These are phyloP conservation scores for Mycogone perniciosa DNA, from an alignment of 2,329 filamentous ascomycete species.

Conservation along the genomic window DNA sequence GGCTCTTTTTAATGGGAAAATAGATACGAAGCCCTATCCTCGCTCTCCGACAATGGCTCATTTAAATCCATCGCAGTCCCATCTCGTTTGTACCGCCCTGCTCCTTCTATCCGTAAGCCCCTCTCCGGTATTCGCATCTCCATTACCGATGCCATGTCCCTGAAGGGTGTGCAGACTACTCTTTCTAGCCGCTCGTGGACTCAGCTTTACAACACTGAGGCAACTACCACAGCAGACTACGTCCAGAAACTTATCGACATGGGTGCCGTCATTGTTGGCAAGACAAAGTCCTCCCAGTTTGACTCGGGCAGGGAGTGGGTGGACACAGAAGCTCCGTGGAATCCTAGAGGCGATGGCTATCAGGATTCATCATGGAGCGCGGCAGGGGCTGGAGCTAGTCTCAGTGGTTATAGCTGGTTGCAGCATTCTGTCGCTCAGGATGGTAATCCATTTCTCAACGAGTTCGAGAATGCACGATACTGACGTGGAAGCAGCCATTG, in stretches of 20 bases:
- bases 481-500: slow-evolving; percentile 14
- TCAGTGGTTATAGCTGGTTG: slow-evolving; percentile 38
- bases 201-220: slow-evolving; percentile 40
- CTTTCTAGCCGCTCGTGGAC: slow-evolving; percentile 55
- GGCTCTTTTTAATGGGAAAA: background rate
- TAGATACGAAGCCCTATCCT: slow-evolving; percentile 27
- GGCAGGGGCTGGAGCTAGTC: slow-evolving; percentile 32
- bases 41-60: slow-evolving; percentile 20
- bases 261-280: slow-evolving; percentile 51
- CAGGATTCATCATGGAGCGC: slow-evolving; percentile 29
- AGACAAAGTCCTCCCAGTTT: slow-evolving; percentile 46
- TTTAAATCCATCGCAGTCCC: slow-evolving; percentile 32
- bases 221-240: slow-evolving; percentile 39
- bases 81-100: slow-evolving; percentile 29
- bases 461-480: background rate
- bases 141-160: slow-evolving; percentile 28
- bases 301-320: slow-evolving; percentile 37
- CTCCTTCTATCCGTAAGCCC: slow-evolving; percentile 24
- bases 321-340: slow-evolving; percentile 36
- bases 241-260: slow-evolving; percentile 52
- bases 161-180: slow-evolving; percentile 47
- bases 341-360: slow-evolving; percentile 42
- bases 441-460: slow-evolving; percentile 18
- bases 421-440: slow-evolving; percentile 31
- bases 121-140: slow-evolving; percentile 32